Base-by-base conservation (phyloP, 768 basidiomycete genomes). In the Xerocomellus amylosporus region DNA sequence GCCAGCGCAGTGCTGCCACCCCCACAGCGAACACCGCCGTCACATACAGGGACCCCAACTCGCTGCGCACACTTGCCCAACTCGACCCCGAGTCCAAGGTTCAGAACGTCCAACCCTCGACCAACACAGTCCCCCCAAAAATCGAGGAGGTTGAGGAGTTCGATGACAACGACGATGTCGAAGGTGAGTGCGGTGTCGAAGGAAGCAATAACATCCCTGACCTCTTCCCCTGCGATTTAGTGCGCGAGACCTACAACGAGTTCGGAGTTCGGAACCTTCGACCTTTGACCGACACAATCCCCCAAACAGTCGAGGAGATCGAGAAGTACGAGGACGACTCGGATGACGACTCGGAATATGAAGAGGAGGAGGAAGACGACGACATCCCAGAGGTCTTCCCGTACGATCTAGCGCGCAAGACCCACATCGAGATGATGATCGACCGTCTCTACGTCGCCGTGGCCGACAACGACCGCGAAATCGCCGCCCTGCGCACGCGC, bases 401-500 rank as follows among this genome's bases (percentile, higher is more conserved):
- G 3, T 42, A 13, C 30, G 53, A 37, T 20, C 38, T 47, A 2
- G 44, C 22, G 2, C 34, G 14, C 30, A 55, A 58, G 40, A 42
- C 53, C 20, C 28, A 28, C 20, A 0, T 43, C 39, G 39, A 50
- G 19, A 41, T 26, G 53, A 20, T 55, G 15, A 14, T 40, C 26
- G 2, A 17, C 2, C 26, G 33, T 5, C 12, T 55, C 24, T 58
- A 46, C 30, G 2, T 51, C 34, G 53, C 54, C 22, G 7, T 58
- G 7, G 37, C 49, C 10, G 49, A 58, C 36, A 20, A 58, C 19
- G 49, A 50, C 37, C 17, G 46, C 30, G 49, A 55, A 10, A 55
- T 58, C 10, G 33, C 40, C 12, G 49, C 34, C 28, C 9, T 58
- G 40, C 40, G 40, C 22, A 55, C 54, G 0, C 30, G 14, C 6